Evolutionary conservation across 148 eudicot species (phyloP).

Genomic region (Camellia japonica): DNA sequence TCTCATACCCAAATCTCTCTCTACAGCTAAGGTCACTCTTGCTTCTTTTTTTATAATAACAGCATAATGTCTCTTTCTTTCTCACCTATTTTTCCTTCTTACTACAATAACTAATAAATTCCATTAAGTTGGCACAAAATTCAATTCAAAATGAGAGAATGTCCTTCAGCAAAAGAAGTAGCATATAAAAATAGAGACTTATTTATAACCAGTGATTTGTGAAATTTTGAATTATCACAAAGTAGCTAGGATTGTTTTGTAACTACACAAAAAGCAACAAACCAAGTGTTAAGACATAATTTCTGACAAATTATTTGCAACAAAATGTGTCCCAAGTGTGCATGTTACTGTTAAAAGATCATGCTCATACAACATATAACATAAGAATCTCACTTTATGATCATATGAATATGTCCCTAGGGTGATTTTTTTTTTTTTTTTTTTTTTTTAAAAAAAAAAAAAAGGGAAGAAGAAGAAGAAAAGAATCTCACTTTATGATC

Average conservation of each 20-base stretch:
- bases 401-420: no score
- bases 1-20: no score
- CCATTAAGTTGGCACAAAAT: background rate
- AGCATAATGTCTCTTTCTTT: background rate
- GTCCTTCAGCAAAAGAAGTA: background rate
- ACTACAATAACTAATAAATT: background rate
- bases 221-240: background rate
- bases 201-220: background rate
- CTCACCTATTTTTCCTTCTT: background rate
- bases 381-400: background rate
- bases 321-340: background rate
- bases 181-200: background rate
- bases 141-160: background rate
- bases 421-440: no score
- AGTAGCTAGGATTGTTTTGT: background rate
- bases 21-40: no score
- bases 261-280: background rate
- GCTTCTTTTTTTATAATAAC: no score
- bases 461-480: no score
- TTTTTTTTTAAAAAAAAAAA: no score
- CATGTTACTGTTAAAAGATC: background rate
- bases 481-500: background rate
- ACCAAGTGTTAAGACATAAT: background rate
- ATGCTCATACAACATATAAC: background rate
- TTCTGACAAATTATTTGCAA: background rate